Evolutionary conservation across 345 rosid genomes (phyloP).

Genomic region (Melastoma malabathricum): DNA sequence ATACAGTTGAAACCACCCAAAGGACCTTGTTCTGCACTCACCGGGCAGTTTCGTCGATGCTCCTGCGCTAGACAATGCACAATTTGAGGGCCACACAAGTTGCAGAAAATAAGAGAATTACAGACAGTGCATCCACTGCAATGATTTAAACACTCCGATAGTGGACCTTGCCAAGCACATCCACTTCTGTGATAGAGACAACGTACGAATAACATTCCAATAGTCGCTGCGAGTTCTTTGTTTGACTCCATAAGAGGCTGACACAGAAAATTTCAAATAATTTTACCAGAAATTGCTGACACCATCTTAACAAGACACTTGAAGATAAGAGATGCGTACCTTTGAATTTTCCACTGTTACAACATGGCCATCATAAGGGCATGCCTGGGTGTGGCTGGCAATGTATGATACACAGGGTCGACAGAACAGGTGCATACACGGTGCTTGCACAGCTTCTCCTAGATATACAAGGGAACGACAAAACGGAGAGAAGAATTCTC

Average conservation of each 20-base stretch:
- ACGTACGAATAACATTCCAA: conserved; percentile 42
- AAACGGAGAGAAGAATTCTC: conserved; percentile 70
- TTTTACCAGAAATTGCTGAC: not conserved
- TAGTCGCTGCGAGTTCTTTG: conserved; percentile 45
- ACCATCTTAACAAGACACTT: conserved; percentile 3
- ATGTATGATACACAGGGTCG: conserved; percentile 51
- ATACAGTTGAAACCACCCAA: not conserved
- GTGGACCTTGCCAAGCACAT: conserved; percentile 66
- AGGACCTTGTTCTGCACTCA: conserved; percentile 21
- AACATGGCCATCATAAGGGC: conserved; percentile 69
- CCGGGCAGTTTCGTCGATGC: conserved; percentile 66
- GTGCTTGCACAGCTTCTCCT: conserved; percentile 70
- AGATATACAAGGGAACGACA: conserved; percentile 65
- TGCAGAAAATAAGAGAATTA: conserved; percentile 57
- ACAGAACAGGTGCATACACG: conserved; percentile 71
- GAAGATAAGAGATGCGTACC: conserved; percentile 18
- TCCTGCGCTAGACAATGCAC: conserved; percentile 59
- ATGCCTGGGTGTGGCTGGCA: conserved; percentile 47
- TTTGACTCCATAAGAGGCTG: conserved; percentile 67
- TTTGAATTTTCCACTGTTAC: conserved; percentile 75
- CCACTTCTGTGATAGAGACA: conserved; percentile 73
- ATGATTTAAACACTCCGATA: conserved; percentile 50
- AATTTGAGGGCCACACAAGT: conserved; percentile 42
- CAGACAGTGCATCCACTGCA: conserved; percentile 64
- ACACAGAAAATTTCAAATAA: conserved; percentile 5